Conservation (phyloP, 2,329 filamentous ascomycete genomes). For the Fusarium compactum region DNA sequence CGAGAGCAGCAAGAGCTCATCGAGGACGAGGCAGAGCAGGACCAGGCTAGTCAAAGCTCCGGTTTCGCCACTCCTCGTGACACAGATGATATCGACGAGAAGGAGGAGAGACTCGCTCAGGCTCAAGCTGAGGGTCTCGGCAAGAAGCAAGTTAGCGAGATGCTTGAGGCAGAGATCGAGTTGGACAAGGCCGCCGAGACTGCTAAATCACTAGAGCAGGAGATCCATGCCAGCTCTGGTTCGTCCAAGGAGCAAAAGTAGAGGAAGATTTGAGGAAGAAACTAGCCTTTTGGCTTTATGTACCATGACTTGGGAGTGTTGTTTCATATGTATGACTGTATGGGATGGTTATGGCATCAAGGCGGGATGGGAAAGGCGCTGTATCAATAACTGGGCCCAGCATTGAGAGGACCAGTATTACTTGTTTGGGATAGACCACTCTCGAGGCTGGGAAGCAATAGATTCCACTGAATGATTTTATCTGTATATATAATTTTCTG, state of each 20-base stretch:
- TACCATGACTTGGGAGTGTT: conserved; percentile 43
- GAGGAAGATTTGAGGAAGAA: conserved; percentile 12
- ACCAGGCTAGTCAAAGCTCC: conserved; percentile 80
- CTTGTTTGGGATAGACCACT: conserved; percentile 46
- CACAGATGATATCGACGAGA: conserved; percentile 93
- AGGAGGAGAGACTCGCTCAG: conserved; percentile 75
- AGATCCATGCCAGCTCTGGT: conserved; percentile 47
- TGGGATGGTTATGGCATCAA: conserved; percentile 47
- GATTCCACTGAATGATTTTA: conserved; percentile 48
- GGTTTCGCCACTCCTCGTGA: conserved; percentile 84
- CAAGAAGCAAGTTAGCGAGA: conserved; percentile 65
- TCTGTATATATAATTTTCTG: conserved; percentile 39
- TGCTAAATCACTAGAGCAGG: conserved; percentile 36
- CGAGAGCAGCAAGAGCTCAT: conserved; percentile 99
- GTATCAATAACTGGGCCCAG: conserved; percentile 45
- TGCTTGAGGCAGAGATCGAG: conserved; percentile 67
- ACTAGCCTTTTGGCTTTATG: conserved; percentile 32
- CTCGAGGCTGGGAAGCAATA: conserved; percentile 49
- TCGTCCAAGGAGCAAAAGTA: conserved; percentile 53
- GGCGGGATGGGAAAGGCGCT: conserved; percentile 44
- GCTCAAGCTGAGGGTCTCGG: conserved; percentile 63
- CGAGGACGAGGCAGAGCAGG: conserved; percentile 95
- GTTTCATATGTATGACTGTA: conserved; percentile 51
- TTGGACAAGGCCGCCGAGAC: conserved; percentile 48
- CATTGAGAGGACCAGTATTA: conserved; percentile 37